phyloP scores from a whole-genome alignment of 768 basidiomycete species.

The Leccinum barrowsii region DNA sequence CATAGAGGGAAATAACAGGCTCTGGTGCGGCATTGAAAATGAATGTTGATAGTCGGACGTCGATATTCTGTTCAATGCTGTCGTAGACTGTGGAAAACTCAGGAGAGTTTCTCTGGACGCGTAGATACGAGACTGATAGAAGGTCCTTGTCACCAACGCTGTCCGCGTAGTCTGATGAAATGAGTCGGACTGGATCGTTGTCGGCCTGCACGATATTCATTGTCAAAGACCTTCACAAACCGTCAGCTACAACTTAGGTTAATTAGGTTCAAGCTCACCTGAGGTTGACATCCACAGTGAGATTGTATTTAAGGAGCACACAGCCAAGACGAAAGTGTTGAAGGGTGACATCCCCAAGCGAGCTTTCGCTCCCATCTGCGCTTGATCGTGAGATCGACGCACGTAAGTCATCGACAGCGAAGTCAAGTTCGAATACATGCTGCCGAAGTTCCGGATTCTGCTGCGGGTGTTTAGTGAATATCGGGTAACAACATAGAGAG shows the following conservation, averaged over 20 bases:
- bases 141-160: conserved; percentile 55
- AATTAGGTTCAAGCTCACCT: conserved; percentile 41
- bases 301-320: conserved; percentile 75
- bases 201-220: conserved; percentile 64
- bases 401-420: conserved; percentile 80
- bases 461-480: conserved; percentile 2
- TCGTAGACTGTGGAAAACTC: conserved; percentile 79
- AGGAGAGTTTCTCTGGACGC: conserved; percentile 81
- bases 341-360: conserved; percentile 74
- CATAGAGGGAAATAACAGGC: conserved; percentile 86
- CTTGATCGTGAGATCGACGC: conserved; percentile 74
- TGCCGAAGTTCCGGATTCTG: conserved; percentile 42
- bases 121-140: conserved; percentile 71
- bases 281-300: conserved; percentile 81
- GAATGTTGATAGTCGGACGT: conserved; percentile 86
- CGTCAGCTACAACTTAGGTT: conserved; percentile 7
- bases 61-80: conserved; percentile 83
- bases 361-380: conserved; percentile 59
- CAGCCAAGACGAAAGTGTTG: conserved; percentile 76
- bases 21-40: conserved; percentile 86
- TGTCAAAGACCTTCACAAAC: conserved; percentile 55
- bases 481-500: not conserved
- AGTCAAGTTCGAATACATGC: conserved; percentile 78
- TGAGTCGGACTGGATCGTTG: conserved; percentile 53
- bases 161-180: conserved; percentile 54